These are phyloP conservation scores for Allantophomopsis lycopodina DNA, from an alignment of 2,329 filamentous ascomycete genomes.

Conservation along the genomic window DNA sequence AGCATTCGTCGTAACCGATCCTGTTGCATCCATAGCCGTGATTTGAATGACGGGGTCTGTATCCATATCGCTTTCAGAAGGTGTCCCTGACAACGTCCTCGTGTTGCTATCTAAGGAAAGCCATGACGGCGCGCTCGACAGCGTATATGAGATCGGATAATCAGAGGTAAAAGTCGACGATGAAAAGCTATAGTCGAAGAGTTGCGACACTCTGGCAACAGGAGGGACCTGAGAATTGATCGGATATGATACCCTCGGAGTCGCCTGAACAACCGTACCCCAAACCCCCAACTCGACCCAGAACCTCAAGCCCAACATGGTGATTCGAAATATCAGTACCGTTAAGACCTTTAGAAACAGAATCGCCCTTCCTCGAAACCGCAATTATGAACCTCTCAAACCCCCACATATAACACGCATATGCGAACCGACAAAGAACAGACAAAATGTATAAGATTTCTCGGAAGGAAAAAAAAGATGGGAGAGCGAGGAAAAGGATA, in stretches of 20 bases:
- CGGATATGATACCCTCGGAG: conserved; percentile 43
- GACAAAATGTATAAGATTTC: too few relatives aligned
- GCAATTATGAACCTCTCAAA: too few relatives aligned
- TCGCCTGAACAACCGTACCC: conserved; percentile 12
- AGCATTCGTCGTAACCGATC: conserved; percentile 47
- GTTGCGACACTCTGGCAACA: conserved; percentile 53
- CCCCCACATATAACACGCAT: too few relatives aligned
- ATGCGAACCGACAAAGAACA: too few relatives aligned
- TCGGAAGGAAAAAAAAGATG: too few relatives aligned
- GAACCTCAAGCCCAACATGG: too few relatives aligned
- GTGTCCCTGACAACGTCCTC: conserved; percentile 59
- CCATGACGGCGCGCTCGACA: conserved; percentile 57
- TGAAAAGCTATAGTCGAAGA: conserved; percentile 61
- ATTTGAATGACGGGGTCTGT: conserved; percentile 50
- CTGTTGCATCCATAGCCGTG: conserved; percentile 53
- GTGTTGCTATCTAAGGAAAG: conserved; percentile 52
- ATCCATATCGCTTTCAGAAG: conserved; percentile 37
- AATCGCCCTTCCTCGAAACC: too few relatives aligned
- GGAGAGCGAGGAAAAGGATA: too few relatives aligned
- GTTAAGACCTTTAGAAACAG: too few relatives aligned
- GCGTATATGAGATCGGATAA: conserved; percentile 47
- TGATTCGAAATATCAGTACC: conserved; percentile 5
- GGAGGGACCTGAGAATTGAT: conserved; percentile 77
- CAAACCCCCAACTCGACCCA: conserved; percentile 2
- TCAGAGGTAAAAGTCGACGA: conserved; percentile 57